A percentile compares a stretch with the other conserved stretches of the same genome.
phyloP scores from a whole-genome alignment of 116 monocot species.

The Iris pallida region DNA sequence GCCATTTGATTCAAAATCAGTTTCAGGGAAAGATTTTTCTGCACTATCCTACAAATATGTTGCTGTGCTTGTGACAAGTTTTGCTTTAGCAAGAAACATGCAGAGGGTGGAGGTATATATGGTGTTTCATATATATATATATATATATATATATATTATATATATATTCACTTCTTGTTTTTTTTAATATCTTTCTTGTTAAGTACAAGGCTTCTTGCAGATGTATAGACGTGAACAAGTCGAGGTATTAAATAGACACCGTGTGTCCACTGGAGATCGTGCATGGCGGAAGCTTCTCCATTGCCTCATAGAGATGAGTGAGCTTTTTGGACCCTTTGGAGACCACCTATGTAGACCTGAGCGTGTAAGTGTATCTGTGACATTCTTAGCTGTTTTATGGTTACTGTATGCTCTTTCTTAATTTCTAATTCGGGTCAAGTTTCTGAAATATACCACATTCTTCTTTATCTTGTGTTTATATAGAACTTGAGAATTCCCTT shows the following conservation, averaged over 20 bases:
- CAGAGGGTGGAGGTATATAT: slow-evolving; percentile 70
- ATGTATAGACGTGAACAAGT: slow-evolving; percentile 73
- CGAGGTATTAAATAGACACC: slow-evolving; percentile 51
- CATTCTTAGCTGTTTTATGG: neutral
- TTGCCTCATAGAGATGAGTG: slow-evolving; percentile 63
- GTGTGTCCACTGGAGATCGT: slow-evolving; percentile 43
- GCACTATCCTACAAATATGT: slow-evolving; percentile 81
- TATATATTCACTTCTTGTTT: neutral
- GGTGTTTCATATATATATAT: neutral
- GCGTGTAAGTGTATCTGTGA: slow-evolving; percentile 35
- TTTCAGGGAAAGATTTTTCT: slow-evolving; percentile 77
- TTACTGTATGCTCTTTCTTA: neutral
- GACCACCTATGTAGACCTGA: slow-evolving; percentile 47
- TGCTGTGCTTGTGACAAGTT: slow-evolving; percentile 79
- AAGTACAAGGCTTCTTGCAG: slow-evolving; percentile 28
- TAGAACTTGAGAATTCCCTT: neutral
- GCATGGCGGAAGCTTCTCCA: slow-evolving; percentile 90
- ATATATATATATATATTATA: no score
- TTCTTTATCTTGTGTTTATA: neutral
- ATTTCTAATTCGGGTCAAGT: slow-evolving; percentile 1
- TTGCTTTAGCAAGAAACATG: slow-evolving; percentile 88
- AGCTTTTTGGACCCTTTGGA: slow-evolving; percentile 69
- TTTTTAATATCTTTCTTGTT: neutral
- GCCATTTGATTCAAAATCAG: slow-evolving; percentile 53
- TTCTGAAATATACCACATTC: neutral